Evolutionary conservation across 202 grass and related monocot species (phyloP).

Genomic region (Eragrostis tef): DNA sequence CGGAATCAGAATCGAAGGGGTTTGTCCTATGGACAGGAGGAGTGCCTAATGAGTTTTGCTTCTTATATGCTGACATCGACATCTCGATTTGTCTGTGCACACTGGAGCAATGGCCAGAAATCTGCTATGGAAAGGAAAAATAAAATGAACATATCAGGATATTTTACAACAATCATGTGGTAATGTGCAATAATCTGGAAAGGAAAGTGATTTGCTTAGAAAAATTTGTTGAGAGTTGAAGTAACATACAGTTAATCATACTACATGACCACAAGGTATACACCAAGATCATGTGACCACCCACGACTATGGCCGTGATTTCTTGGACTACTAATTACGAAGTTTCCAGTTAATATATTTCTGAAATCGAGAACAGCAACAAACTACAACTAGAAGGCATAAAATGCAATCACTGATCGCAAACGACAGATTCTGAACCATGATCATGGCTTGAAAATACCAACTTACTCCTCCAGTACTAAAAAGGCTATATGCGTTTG

Average conservation of each 20-base stretch:
- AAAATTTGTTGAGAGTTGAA: neutral
- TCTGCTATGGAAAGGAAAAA: constrained; percentile 20
- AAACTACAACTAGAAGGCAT: neutral
- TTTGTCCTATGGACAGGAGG: constrained; percentile 59
- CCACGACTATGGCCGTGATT: neutral
- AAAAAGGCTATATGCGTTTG: neutral
- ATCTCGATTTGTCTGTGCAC: constrained; percentile 42
- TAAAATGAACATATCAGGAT: constrained; percentile 25
- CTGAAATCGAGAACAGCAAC: neutral
- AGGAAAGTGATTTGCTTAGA: neutral
- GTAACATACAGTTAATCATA: constrained; percentile 2
- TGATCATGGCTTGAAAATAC: neutral
- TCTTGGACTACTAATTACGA: neutral
- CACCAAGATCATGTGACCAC: neutral
- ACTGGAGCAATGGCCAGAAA: constrained; percentile 17
- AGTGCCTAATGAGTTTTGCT: constrained; percentile 55
- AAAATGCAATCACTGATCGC: constrained; percentile 1
- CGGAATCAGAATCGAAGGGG: constrained; percentile 77
- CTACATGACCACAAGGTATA: neutral
- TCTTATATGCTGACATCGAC: constrained; percentile 57
- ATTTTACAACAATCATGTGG: neutral
- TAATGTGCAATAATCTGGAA: neutral
- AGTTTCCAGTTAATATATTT: neutral
- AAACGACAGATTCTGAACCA: neutral
- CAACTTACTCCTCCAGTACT: neutral